phyloP scores from a whole-genome alignment of 225 moss, liverwort and hornwort species.

The Straminergon stramineum region DNA sequence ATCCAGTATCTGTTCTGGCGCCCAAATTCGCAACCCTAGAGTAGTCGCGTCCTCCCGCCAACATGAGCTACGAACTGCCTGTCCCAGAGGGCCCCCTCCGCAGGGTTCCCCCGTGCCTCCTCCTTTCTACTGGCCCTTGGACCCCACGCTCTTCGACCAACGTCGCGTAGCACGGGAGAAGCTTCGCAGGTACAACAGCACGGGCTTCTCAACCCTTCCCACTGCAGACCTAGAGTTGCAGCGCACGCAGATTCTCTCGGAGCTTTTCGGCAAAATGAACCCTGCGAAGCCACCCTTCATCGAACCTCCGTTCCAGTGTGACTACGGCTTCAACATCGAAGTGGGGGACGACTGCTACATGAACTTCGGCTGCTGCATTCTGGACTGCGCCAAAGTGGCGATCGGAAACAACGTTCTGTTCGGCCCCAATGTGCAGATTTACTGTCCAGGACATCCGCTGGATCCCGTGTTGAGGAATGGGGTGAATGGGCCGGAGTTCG shows the following conservation, averaged over 20 bases:
- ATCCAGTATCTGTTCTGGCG: neutral
- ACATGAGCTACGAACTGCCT: neutral
- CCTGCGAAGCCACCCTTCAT: conserved; percentile 31
- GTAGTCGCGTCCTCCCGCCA: neutral
- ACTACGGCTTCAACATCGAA: conserved; percentile 72
- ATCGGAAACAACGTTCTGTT: conserved; percentile 61
- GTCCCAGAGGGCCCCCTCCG: neutral
- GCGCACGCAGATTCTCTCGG: neutral
- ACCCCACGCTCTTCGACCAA: neutral
- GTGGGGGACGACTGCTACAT: conserved; percentile 42
- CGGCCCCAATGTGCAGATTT: conserved; percentile 79
- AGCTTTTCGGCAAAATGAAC: conserved; percentile 25
- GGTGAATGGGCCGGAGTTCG: conserved; percentile 27
- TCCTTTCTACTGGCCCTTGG: conserved; percentile 22
- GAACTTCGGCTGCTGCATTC: conserved; percentile 73
- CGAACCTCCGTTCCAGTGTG: conserved; percentile 67
- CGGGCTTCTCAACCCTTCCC: conserved; percentile 8
- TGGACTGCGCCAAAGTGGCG: conserved; percentile 61
- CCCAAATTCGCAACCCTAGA: neutral
- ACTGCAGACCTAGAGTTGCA: conserved; percentile 21
- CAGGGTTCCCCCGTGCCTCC: neutral
- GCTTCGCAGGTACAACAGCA: conserved; percentile 20
- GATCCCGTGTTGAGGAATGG: conserved; percentile 51
- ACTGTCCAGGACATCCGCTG: conserved; percentile 70
- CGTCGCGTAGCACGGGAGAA: conserved; percentile 16